Evolutionary conservation across 139 green algal genomes (phyloP), one percentile per base, ranked within the genome.

Genomic region (Diplosphaera chodatii): DNA sequence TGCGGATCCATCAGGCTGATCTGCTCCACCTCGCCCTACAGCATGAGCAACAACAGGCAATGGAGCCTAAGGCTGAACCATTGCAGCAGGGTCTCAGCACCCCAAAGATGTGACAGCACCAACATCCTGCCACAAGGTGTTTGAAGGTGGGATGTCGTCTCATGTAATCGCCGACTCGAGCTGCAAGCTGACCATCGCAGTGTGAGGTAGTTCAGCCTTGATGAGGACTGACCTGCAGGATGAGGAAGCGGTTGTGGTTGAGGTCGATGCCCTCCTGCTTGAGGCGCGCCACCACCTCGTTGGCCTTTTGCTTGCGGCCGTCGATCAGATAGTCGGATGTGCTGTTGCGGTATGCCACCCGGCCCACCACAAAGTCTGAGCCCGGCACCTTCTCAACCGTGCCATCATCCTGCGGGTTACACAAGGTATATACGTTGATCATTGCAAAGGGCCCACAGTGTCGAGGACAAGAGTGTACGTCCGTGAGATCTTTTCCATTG

Each of bases 161-260:
- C n/a, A n/a, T n/a, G n/a, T n/a, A n/a, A n/a, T n/a, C n/a, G n/a
- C n/a, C n/a, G n/a, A n/a, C n/a, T n/a, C n/a, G n/a, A n/a, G n/a
- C n/a, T n/a, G n/a, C n/a, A n/a, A n/a, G n/a, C n/a, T n/a, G n/a
- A n/a, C n/a, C n/a, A n/a, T n/a, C n/a, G n/a, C n/a, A n/a, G n/a
- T n/a, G n/a, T n/a, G 31, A 4, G 18, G 32, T 20, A 33, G 37
- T 64, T 23, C 37, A 16, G 33, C 40, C 10, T 32, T 15, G 16
- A 8, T 5, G 15, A n/a, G 8, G 55, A 4, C 70, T 18, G 29
- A 89, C 92, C 91, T 98, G 93, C 27, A 99, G 88, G 80, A 99
- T 99, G 56, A 99, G 86, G 80, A 99, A 99, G 23, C 96, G 81
- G 83, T 99, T 99, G 93, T 99, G 98, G 82, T 99, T 92, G 70